Percentiles rank a stretch among this genome's conserved stretches.
phyloP scores from a whole-genome alignment of 2,329 filamentous ascomycete genomes.

The Neonectria hederae region DNA sequence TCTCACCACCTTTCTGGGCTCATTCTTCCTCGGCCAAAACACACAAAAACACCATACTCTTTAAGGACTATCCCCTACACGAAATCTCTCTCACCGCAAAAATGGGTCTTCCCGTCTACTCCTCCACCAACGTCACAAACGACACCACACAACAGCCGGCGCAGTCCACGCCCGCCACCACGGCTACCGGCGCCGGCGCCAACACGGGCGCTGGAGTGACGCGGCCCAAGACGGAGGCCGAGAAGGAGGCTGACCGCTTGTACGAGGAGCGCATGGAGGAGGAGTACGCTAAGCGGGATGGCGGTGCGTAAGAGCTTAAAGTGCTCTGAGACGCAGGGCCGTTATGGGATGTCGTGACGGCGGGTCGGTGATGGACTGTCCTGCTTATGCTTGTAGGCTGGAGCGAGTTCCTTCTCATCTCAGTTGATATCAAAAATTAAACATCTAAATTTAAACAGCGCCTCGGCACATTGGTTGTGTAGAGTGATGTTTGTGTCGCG shows the following conservation, averaged over 20 bases:
- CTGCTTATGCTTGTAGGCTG: not conserved
- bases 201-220: slow-evolving; percentile 60
- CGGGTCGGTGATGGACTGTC: not conserved
- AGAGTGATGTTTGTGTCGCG: too few relatives aligned
- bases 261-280: slow-evolving; percentile 66
- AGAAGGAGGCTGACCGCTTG: slow-evolving; percentile 58
- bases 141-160: slow-evolving; percentile 25
- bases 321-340: too few relatives aligned
- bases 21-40: not conserved
- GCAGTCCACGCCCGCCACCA: slow-evolving; percentile 5
- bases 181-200: slow-evolving; percentile 55
- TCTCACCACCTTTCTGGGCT: not conserved
- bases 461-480: not conserved
- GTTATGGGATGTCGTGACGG: too few relatives aligned
- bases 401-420: not conserved
- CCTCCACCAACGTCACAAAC: slow-evolving; percentile 21
- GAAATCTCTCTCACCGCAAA: slow-evolving; percentile 7
- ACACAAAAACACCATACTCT: not conserved
- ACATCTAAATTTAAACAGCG: not conserved
- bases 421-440: not conserved
- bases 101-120: slow-evolving; percentile 45
- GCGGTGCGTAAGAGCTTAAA: slow-evolving; percentile 58
- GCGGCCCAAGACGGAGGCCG: slow-evolving; percentile 58
- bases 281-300: slow-evolving; percentile 65
- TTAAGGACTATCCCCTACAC: not conserved